Evolutionary conservation across 208 protist genomes (phyloP), one percentile per base, ranked within the genome.

Genomic region (Trypanosomatidae sp.): DNA sequence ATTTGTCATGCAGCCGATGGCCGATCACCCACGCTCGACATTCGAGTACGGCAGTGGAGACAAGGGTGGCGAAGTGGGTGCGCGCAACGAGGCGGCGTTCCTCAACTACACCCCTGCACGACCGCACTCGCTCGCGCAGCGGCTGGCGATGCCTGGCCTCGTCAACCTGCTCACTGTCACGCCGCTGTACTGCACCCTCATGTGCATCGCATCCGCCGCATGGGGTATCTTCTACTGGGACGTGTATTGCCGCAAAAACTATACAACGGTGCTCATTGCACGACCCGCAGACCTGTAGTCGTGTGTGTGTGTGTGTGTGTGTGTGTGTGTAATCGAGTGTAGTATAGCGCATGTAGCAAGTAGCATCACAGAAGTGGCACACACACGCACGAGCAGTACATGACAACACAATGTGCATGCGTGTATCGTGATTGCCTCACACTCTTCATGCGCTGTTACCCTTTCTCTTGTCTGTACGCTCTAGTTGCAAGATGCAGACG

Each of bases 151-250:
- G 71, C 82, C 82, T 0, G 64, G 71, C 22, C n/a, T 57, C 28
- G 52, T 92, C 46, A 92, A 92, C 39, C 45, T 92, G 3, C 49
- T 92, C 23, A 86, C 74, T 8, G 63, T 88, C 8, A 64, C 71
- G 3, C 82, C 82, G 1, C 21, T 88, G 21, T 88, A 86, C 61
- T 81, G 70, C 45, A 40, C 48, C 20, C 26, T 85, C 1, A 38
- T 88, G 18, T 80, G 60, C 44, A 25, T 88, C 30, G 74, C 43
- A 16, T 63, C 71, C 18, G 68, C 57, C 8, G 53, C 57, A 7
- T 92, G 82, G 82, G 82, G 77, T 6, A 60, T 92, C 25, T 83
- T 88, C 47, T 88, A 87, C 58, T 92, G 82, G 82, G 77, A 92
- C 41, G 44, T 88, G 23, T 88, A 92, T 56, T 80, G 70, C 58